phyloP scores from a whole-genome alignment of 2,329 filamentous ascomycete species.

The Paraphaeosphaeria sporulosa region DNA sequence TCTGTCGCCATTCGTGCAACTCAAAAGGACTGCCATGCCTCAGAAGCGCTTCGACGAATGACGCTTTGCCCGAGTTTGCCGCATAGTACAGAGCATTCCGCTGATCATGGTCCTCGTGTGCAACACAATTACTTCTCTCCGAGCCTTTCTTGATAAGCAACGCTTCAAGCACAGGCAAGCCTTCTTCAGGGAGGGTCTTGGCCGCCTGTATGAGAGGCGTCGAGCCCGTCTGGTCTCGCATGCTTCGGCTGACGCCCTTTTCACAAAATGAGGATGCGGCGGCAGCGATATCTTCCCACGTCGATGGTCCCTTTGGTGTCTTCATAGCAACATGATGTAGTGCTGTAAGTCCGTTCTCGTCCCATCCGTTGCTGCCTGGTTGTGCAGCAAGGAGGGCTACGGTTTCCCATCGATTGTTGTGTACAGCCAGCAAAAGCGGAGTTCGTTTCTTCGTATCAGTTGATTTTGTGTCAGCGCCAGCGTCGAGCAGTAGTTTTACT shows the following conservation, averaged over 20 bases:
- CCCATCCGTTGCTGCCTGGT: constrained; percentile 43
- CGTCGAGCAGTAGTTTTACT: constrained; percentile 32
- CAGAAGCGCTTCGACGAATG: constrained; percentile 38
- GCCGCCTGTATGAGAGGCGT: constrained; percentile 45
- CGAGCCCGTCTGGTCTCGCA: constrained; percentile 42
- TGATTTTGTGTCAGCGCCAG: constrained; percentile 30
- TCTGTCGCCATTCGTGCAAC: constrained; percentile 35
- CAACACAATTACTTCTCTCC: constrained; percentile 36
- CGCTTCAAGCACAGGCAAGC: constrained; percentile 35
- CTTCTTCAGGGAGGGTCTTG: constrained; percentile 38
- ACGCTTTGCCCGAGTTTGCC: constrained; percentile 31
- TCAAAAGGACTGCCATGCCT: constrained; percentile 35
- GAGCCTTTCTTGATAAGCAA: constrained; percentile 29
- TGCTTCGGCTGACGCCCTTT: constrained; percentile 40
- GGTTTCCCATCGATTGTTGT: constrained; percentile 37
- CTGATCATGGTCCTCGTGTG: constrained; percentile 41
- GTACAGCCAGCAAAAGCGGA: constrained; percentile 39
- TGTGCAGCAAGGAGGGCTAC: constrained; percentile 37
- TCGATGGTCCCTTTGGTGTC: constrained; percentile 27
- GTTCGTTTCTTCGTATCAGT: constrained; percentile 35
- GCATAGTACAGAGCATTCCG: constrained; percentile 40
- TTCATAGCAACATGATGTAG: constrained; percentile 40
- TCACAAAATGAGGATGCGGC: constrained; percentile 38
- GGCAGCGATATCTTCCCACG: constrained; percentile 38
- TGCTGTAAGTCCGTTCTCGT: constrained; percentile 39